phyloP scores from a whole-genome alignment of 345 rosid genomes.

The Corymbia maculata region DNA sequence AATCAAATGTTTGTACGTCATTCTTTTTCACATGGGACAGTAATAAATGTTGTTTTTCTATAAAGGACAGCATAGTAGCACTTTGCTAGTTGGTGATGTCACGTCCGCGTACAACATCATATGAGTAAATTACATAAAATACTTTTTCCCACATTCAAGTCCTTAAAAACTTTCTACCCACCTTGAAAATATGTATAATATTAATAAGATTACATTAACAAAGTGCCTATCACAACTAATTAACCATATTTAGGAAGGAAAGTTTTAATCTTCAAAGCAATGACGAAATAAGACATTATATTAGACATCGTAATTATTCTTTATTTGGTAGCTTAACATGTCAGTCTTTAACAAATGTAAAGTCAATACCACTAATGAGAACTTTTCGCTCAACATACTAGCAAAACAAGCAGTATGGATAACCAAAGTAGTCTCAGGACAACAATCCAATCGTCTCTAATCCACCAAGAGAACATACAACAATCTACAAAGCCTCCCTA shows the following conservation, averaged over 20 bases:
- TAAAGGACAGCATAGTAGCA: neutral
- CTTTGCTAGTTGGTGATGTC: neutral
- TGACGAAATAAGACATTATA: neutral
- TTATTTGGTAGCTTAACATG: neutral
- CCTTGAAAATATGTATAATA: neutral
- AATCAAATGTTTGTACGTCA: neutral
- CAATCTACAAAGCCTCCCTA: neutral
- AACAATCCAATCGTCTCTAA: neutral
- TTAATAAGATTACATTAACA: neutral
- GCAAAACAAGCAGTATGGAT: neutral
- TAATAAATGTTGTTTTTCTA: neutral
- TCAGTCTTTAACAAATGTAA: neutral
- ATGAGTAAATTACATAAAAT: neutral
- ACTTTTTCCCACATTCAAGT: neutral
- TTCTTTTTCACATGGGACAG: neutral
- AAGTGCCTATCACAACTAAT: neutral
- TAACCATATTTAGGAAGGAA: neutral
- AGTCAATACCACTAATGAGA: neutral
- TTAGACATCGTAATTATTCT: neutral
- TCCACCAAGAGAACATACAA: neutral
- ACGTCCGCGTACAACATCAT: neutral
- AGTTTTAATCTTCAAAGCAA: neutral
- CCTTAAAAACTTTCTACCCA: neutral
- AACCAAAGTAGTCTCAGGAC: neutral
- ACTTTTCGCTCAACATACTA: neutral